Evolutionary conservation across 441 rosid genomes (phyloP).

Genomic region (Macaranga tanarius): DNA sequence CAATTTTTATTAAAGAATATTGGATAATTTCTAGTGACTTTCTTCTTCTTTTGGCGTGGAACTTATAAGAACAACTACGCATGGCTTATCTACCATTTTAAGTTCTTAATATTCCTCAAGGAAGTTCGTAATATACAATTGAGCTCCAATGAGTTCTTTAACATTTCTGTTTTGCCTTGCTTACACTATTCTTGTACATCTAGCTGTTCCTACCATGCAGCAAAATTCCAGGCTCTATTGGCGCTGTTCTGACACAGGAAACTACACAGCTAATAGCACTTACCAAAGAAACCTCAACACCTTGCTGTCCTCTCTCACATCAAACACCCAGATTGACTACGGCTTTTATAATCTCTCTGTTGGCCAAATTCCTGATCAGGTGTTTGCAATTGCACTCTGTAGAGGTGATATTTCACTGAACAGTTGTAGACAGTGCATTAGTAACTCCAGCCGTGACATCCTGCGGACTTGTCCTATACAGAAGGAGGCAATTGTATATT

Average conservation of each 20-base stretch:
- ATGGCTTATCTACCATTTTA: too few species aligned
- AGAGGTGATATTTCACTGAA: slow-evolving; percentile 43
- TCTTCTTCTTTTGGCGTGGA: too few species aligned
- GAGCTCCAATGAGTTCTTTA: neutral
- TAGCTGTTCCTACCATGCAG: neutral
- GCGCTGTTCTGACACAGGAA: slow-evolving; percentile 23
- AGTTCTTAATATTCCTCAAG: too few species aligned
- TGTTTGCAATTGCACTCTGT: slow-evolving; percentile 48
- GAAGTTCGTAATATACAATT: too few species aligned
- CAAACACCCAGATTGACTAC: slow-evolving; percentile 22
- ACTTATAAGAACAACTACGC: too few species aligned
- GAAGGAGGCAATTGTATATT: slow-evolving; percentile 43
- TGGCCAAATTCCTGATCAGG: slow-evolving; percentile 37
- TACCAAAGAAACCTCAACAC: slow-evolving; percentile 42
- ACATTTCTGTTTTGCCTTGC: neutral
- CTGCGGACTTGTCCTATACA: slow-evolving; percentile 40
- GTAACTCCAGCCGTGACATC: slow-evolving; percentile 31
- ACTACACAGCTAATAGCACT: slow-evolving; percentile 43
- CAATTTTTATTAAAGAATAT: too few species aligned
- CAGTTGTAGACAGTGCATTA: slow-evolving; percentile 43
- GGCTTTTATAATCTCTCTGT: slow-evolving; percentile 53
- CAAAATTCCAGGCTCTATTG: neutral
- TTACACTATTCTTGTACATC: neutral
- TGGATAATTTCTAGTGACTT: too few species aligned
- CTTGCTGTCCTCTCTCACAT: slow-evolving; percentile 39